Percentiles rank a stretch among this genome's conserved stretches.
These are phyloP conservation scores for Monilinia laxa DNA, from an alignment of 2,329 filamentous ascomycete species.

Conservation along the genomic window DNA sequence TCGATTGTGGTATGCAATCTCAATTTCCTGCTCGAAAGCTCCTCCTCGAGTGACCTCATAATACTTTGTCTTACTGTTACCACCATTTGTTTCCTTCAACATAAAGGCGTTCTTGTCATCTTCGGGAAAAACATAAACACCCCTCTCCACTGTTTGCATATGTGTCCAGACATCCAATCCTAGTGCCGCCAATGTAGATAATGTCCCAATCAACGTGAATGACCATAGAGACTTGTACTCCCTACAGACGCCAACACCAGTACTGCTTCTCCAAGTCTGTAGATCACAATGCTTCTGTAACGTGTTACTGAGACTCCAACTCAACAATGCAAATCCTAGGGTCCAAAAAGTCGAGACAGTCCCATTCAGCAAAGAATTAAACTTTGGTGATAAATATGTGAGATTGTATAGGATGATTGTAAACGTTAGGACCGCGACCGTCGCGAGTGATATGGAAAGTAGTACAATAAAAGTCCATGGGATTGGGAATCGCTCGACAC, in stretches of 20 bases:
- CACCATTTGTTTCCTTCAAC: conserved; percentile 28
- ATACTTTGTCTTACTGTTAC: conserved; percentile 24
- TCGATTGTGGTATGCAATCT: conserved; percentile 36
- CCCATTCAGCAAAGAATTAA: conserved; percentile 36
- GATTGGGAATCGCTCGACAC: conserved; percentile 30
- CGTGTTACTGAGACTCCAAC: conserved; percentile 35
- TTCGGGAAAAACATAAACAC: conserved; percentile 34
- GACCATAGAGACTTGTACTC: conserved; percentile 39
- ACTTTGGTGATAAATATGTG: conserved; percentile 37
- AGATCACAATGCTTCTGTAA: conserved; percentile 33
- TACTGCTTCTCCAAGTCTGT: conserved; percentile 31
- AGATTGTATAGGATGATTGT: conserved; percentile 39
- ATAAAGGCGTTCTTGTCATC: conserved; percentile 33
- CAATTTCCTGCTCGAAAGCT: conserved; percentile 24
- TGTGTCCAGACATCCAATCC: conserved; percentile 34
- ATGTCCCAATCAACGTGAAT: conserved; percentile 35
- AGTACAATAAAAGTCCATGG: conserved; percentile 39
- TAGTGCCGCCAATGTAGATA: conserved; percentile 34
- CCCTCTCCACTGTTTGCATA: conserved; percentile 27
- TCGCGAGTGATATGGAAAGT: conserved; percentile 33
- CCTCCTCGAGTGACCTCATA: conserved; percentile 27
- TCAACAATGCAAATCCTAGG: conserved; percentile 35
- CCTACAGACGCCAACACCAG: conserved; percentile 34
- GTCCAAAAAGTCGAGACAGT: conserved; percentile 33
- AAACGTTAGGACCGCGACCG: conserved; percentile 30